phyloP scores from a whole-genome alignment of 495 filamentous ascomycete species.

The Neurospora cerealis region DNA sequence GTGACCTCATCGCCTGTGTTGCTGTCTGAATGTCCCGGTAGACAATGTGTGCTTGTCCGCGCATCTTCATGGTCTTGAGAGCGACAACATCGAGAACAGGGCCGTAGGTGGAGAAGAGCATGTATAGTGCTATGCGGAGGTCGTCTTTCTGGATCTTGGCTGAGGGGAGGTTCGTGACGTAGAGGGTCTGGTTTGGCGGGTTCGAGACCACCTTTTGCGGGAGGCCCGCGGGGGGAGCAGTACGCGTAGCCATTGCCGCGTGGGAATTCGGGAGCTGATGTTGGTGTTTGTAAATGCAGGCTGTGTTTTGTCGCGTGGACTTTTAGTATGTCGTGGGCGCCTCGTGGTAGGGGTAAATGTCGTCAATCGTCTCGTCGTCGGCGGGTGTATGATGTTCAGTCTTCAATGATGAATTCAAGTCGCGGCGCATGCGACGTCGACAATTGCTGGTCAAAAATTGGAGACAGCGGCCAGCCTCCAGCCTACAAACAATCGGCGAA shows the following conservation, averaged over 20 bases:
- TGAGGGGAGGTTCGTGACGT: conserved; percentile 71
- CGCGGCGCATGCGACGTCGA: not conserved
- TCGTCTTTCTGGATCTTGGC: conserved; percentile 80
- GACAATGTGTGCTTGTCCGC: conserved; percentile 88
- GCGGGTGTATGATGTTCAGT: not conserved
- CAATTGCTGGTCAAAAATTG: not conserved
- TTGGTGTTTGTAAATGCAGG: not conserved
- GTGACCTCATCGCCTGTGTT: conserved; percentile 78
- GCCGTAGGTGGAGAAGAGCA: conserved; percentile 88
- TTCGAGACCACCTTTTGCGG: conserved; percentile 35
- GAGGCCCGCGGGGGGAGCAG: conserved; percentile 21
- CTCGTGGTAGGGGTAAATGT: not conserved
- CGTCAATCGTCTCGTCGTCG: not conserved
- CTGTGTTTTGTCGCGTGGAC: not conserved
- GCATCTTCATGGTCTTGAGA: conserved; percentile 79
- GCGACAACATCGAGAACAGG: conserved; percentile 90
- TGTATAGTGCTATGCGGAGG: conserved; percentile 75
- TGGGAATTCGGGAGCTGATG: not conserved
- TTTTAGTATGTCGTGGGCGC: not conserved
- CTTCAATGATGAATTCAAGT: not conserved
- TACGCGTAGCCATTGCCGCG: conserved; percentile 24
- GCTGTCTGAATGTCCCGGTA: conserved; percentile 80
- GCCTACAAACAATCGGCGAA: not conserved
- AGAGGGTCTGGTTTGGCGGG: conserved; percentile 50
- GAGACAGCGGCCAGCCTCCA: not conserved